Base-by-base conservation (phyloP, 176 grass and related monocot species). In the Aegilops sharonensis region DNA sequence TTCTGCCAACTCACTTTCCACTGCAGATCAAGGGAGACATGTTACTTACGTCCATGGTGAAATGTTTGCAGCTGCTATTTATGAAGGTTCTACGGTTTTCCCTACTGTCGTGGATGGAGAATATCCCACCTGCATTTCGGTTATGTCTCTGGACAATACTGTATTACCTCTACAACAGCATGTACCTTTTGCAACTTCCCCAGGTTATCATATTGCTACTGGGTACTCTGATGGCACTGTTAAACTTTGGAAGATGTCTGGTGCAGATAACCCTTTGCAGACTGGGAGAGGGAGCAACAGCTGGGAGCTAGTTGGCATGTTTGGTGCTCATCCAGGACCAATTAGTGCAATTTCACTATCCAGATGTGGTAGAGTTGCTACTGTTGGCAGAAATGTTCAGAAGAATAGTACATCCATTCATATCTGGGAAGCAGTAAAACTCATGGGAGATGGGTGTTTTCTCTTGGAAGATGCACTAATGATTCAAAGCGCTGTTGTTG, bases 401-500 rank as follows among this genome's bases (percentile, higher is more conserved):
- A 83, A 83, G 32, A 83, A 77, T 78, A 84, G 61, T 64, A 84
- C 84, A 15, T 65, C 29, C 65, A 78, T 98, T 91, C 89, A 89
- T 94, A 94, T 95, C 50, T 98, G 95, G 95, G 90, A 98, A 89
- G 77, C 88, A 54, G 48, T 95, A 81, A 92, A 91, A 78, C 61
- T 94, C 30, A 74, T 86, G 60, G 84, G 84, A 68, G 84, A 87
- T 85, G 95, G 93, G 21, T 47, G 70, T 87, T 92, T 98, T 92
- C 67, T 95, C 45, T 84, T 98, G 72, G 95, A 95, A 88, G 91
- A 92, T 81, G 75, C 47, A 59, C 82, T 95, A 88, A 83, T 47
- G 13, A 84, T 95, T 68, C 78, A 92, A 80, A 90, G 62, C 43
- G 48, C 76, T 78, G 63, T 95, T 94, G 83, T 95, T 94, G 84